Evolutionary conservation across 129 eudicot genomes (phyloP), one percentile per base, ranked within the genome.

Genomic region (Dittrichia graveolens): DNA sequence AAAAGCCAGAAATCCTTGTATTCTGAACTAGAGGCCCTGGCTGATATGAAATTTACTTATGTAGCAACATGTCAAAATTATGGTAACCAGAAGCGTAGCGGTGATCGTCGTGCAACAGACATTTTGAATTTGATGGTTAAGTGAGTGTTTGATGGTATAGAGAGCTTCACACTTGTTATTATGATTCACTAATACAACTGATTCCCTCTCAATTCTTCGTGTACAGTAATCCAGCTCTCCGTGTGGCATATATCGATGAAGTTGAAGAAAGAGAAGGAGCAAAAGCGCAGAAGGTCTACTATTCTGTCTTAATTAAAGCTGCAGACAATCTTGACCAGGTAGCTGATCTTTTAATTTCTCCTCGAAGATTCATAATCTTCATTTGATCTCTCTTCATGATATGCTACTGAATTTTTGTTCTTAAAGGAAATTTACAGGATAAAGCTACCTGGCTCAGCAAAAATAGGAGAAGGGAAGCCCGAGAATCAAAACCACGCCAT

Each of bases 401-500:
- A 50, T 19, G 61, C 19, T 71, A 64, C 46, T 40, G 8, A 41
- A 45, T 6, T 39, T 49, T 58, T 79, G 63, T 72, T 73, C 68
- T 79, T 59, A 63, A 61, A 95, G 99, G 99, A 95, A 90, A 95
- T 95, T 64, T 95, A 90, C 82, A 94, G 99, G 48, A 88, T 95
- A 72, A 95, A 88, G 69, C 79, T 95, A 79, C 99, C 99, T 47
- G 99, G 99, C 13, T 65, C 97, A 62, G 96, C 97, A 79, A 95
- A 81, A 78, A 75, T 95, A 67, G 99, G 99, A 78, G 99, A 95
- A 90, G 99, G 99, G 67, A 95, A 95, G 75, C 99, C 99, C 67
- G 99, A 95, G 83, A 95, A 95, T 78, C 99, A 95, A 80, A 95
- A 95, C 67, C 99, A 95, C 69, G 99, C 99, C 71, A 90, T 95